Evolutionary conservation across 768 basidiomycete species (phyloP).

Genomic region (Naganishia antarctica): DNA sequence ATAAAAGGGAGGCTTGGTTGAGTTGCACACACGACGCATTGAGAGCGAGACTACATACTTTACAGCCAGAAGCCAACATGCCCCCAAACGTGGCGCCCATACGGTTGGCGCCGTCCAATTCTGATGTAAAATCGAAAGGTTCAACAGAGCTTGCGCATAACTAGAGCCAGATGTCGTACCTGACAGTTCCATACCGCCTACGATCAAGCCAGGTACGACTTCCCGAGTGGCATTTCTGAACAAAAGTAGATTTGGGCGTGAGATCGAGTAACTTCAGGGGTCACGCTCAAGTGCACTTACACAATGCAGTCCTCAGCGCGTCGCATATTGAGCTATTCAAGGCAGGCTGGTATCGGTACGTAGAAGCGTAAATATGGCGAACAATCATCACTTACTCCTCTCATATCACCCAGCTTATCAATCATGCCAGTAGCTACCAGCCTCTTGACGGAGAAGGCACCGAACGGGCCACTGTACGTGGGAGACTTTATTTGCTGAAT

Average conservation of each 20-base stretch:
- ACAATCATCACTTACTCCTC: constrained; percentile 62
- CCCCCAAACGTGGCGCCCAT: constrained; percentile 75
- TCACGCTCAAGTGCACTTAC: neutral
- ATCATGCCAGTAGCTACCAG: constrained; percentile 69
- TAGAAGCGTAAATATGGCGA: neutral
- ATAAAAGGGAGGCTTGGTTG: neutral
- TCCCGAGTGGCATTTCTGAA: constrained; percentile 59
- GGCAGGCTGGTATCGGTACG: neutral
- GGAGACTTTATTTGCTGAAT: neutral
- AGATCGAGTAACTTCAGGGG: too few relatives aligned
- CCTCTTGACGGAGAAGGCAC: constrained; percentile 74
- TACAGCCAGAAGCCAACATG: constrained; percentile 72
- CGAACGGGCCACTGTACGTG: constrained; percentile 53
- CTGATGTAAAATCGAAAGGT: constrained; percentile 35
- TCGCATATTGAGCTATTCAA: constrained; percentile 15
- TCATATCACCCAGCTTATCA: constrained; percentile 73
- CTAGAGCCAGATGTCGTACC: neutral
- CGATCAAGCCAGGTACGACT: constrained; percentile 62
- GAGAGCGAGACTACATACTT: constrained; percentile 7
- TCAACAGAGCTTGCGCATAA: neutral
- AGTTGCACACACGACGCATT: neutral
- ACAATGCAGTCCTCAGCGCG: constrained; percentile 29
- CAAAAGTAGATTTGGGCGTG: too few relatives aligned
- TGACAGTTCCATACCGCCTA: constrained; percentile 70
- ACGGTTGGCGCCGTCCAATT: constrained; percentile 72